Conservation (phyloP, 2,329 filamentous ascomycete species). For the Microcyclospora tardicrescens region DNA sequence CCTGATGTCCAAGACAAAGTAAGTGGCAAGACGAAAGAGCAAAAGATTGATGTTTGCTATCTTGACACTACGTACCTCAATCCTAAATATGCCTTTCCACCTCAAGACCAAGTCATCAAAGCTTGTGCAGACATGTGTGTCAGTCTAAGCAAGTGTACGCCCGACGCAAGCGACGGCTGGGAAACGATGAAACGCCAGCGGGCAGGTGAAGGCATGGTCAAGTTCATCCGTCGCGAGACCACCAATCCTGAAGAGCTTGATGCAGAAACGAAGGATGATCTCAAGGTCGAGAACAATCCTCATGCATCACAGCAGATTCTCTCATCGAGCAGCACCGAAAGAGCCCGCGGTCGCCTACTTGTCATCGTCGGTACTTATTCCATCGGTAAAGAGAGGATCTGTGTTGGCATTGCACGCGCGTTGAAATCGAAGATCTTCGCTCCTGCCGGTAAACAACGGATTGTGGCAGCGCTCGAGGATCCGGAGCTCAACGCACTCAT, state of each 20-base stretch:
- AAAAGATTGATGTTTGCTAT: constrained; percentile 90
- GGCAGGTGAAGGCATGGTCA: constrained; percentile 47
- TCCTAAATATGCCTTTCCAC: constrained; percentile 87
- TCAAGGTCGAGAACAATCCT: constrained; percentile 21
- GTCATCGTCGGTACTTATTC: constrained; percentile 94
- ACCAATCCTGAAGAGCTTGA: constrained; percentile 23
- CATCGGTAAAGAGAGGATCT: constrained; percentile 95
- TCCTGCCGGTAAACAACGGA: constrained; percentile 65
- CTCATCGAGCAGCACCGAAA: constrained; percentile 12
- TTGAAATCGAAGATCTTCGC: constrained; percentile 83
- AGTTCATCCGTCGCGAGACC: constrained; percentile 43
- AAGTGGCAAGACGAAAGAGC: constrained; percentile 59
- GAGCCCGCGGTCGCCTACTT: constrained; percentile 53
- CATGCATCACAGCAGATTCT: constrained; percentile 18
- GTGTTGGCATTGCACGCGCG: constrained; percentile 78
- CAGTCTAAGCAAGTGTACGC: constrained; percentile 55
- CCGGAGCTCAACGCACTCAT: constrained; percentile 64
- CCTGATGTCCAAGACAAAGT: constrained; percentile 60
- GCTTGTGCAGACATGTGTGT: constrained; percentile 81
- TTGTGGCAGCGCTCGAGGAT: constrained; percentile 76
- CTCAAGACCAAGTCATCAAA: constrained; percentile 72
- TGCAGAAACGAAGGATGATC: constrained; percentile 22
- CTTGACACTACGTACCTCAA: constrained; percentile 95
- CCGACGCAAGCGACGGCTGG: constrained; percentile 43
- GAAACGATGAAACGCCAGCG: constrained; percentile 43